These are phyloP conservation scores for Austroboletus rostrupii DNA, from an alignment of 1,284 basidiomycete species.

Conservation along the genomic window DNA sequence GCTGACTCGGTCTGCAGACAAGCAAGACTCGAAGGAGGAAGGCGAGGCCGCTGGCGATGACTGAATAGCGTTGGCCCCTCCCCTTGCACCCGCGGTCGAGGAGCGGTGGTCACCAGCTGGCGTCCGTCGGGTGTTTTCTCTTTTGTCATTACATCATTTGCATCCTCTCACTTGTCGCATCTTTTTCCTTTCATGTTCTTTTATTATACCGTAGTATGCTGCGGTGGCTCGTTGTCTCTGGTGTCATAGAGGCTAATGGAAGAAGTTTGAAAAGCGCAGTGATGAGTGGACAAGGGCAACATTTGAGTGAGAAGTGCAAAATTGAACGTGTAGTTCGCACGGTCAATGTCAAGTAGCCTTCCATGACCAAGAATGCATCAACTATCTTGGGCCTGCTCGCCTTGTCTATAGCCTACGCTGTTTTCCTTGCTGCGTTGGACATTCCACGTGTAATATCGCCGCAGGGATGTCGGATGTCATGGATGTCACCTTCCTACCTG, in stretches of 20 bases:
- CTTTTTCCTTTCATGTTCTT: constrained; percentile 27
- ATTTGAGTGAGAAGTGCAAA: not conserved
- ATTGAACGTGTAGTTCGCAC: no score
- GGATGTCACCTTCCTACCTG: constrained; percentile 92
- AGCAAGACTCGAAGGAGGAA: constrained; percentile 68
- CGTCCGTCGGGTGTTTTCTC: constrained; percentile 11
- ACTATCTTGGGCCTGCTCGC: constrained; percentile 23
- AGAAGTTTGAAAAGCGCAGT: constrained; percentile 23
- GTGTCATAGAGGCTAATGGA: constrained; percentile 32
- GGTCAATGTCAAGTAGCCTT: not conserved
- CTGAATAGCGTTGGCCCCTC: constrained; percentile 29
- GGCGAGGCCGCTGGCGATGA: constrained; percentile 57
- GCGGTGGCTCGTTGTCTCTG: constrained; percentile 29
- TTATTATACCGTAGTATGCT: constrained; percentile 36
- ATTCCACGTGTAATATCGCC: constrained; percentile 52
- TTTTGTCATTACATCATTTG: constrained; percentile 28
- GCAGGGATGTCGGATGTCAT: constrained; percentile 95
- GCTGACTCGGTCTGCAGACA: constrained; percentile 43
- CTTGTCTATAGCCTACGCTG: constrained; percentile 29
- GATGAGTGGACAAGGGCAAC: not conserved
- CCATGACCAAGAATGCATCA: constrained; percentile 12
- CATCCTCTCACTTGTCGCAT: constrained; percentile 34
- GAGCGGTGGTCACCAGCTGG: constrained; percentile 10
- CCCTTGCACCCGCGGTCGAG: constrained; percentile 7
- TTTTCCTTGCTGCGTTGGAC: constrained; percentile 40